phyloP scores from a whole-genome alignment of 129 eudicot genomes.

The Logfia minima region DNA sequence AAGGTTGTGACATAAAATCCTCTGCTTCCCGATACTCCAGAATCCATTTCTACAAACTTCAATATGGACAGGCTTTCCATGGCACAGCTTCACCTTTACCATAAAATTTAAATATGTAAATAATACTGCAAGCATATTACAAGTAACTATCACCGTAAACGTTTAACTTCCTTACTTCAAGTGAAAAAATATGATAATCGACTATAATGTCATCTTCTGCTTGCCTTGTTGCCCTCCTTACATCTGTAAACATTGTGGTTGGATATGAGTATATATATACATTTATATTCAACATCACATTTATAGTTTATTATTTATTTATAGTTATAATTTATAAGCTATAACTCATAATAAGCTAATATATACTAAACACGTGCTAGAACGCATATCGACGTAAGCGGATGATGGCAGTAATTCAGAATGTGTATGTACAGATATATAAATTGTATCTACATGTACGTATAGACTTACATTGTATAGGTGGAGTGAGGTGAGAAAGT shows the following conservation, averaged over 20 bases:
- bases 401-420: not conserved
- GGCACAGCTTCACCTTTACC: conserved; percentile 84
- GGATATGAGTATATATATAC: conserved; percentile 15
- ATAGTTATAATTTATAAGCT: too few relatives aligned
- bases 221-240: conserved; percentile 62
- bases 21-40: conserved; percentile 71
- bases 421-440: not conserved
- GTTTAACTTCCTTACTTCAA: conserved; percentile 58
- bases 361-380: not conserved
- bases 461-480: conserved; percentile 67
- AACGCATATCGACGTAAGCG: not conserved
- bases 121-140: not conserved
- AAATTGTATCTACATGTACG: not conserved
- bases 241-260: conserved; percentile 46
- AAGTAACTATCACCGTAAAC: not conserved
- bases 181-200: conserved; percentile 68
- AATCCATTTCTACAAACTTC: conserved; percentile 90
- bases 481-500: conserved; percentile 93
- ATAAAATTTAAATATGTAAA: not conserved
- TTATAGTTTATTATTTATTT: not conserved
- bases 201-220: conserved; percentile 47
- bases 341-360: not conserved
- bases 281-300: not conserved
- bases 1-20: conserved; percentile 82
- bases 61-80: conserved; percentile 72